Evolutionary conservation across 192 early-diverging fungal species (phyloP), one percentile per base, ranked within the genome.

Genomic region (Borealophlyctis nickersoniae): DNA sequence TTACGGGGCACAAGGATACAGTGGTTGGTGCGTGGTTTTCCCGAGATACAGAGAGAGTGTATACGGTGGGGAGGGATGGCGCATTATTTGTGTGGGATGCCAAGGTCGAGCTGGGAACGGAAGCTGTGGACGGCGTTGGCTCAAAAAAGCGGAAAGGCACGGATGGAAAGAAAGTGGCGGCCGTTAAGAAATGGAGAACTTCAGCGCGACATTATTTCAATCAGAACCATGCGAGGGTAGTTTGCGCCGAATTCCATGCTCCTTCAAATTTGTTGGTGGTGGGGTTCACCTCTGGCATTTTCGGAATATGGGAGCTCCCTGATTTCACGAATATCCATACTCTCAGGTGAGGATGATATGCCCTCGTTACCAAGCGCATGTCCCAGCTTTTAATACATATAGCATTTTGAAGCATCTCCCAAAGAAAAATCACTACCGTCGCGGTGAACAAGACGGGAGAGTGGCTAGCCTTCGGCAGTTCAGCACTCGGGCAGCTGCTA

Each of bases 301-400:
- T 99, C 86, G 98, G 96, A 0, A 89, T 99, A 48, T 99, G 95
- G 91, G 95, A 99, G 75, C 78, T 98, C 63, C 95, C 98, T 4
- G 87, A 87, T 52, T 96, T 98, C 62, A 92, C 72, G 62, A 89
- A 91, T 65, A 91, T 98, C 63, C 98, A 99, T 68, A 92, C 93
- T 26, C 75, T 99, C 26, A 95, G 88, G 90, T 91, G 82, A 63
- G 27, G 22, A 1, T 27, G 3, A 35, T 23, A 53, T 23, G 49
- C 7, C 36, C 1, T 35, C 28, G 11, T 19, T 50, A 2, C 23
- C 45, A n/a, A 60, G 28, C 29, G 28, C 30, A 56, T 68, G 4
- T 52, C 23, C n/a, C n/a, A n/a, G n/a, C n/a, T n/a, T n/a, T n/a
- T n/a, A n/a, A 49, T 1, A 31, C 2, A 45, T 26, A 13, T 28